phyloP scores from a whole-genome alignment of 2,329 filamentous ascomycete species.

The Penicillium crustosum region DNA sequence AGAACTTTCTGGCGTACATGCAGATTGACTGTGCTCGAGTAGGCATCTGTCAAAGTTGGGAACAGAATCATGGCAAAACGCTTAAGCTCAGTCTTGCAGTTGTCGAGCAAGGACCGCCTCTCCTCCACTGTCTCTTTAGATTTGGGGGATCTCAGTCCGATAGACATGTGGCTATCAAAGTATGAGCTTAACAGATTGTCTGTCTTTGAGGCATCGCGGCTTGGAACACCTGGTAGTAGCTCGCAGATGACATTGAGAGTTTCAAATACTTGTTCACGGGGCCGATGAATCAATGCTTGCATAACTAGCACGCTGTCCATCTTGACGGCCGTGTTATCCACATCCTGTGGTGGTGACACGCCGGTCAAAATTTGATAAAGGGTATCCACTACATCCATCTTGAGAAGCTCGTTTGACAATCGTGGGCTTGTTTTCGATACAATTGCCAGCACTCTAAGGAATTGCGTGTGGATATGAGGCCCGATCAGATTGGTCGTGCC shows the following conservation, averaged over 20 bases:
- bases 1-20: constrained; percentile 93
- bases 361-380: constrained; percentile 96
- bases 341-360: constrained; percentile 81
- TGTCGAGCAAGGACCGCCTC: constrained; percentile 74
- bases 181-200: constrained; percentile 49
- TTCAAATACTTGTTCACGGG: constrained; percentile 93
- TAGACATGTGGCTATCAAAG: constrained; percentile 48
- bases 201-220: constrained; percentile 52
- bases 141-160: constrained; percentile 36
- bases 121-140: constrained; percentile 66
- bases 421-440: constrained; percentile 84
- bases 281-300: constrained; percentile 95
- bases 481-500: constrained; percentile 95
- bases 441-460: constrained; percentile 86
- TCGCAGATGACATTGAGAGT: constrained; percentile 98
- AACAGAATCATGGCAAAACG: constrained; percentile 91
- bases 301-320: constrained; percentile 97
- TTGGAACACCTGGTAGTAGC: constrained; percentile 73
- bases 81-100: constrained; percentile 83
- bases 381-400: constrained; percentile 95
- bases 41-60: constrained; percentile 92
- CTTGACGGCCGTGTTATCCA: constrained; percentile 57
- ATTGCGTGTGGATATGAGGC: constrained; percentile 92
- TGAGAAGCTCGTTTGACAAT: constrained; percentile 85
- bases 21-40: constrained; percentile 95